These are phyloP conservation scores for Polyporus tsugae DNA, from an alignment of 1,284 basidiomycete species.

Conservation along the genomic window DNA sequence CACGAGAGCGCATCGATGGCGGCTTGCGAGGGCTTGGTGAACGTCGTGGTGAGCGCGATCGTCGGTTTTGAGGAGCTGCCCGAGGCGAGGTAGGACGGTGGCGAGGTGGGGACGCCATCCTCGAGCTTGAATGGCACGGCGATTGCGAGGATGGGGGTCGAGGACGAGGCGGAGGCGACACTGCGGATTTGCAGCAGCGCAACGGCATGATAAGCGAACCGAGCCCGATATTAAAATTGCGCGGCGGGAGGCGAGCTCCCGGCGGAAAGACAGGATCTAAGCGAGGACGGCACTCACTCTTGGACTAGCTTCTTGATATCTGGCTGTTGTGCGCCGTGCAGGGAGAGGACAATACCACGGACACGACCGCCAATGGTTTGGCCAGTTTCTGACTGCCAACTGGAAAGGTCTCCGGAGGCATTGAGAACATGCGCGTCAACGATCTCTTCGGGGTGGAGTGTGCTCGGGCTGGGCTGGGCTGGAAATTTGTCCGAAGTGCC, in stretches of 20 bases:
- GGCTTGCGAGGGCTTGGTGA: slow-evolving; percentile 55
- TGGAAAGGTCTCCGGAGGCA: slow-evolving; percentile 48
- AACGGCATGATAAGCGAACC: slow-evolving; percentile 23
- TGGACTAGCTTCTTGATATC: slow-evolving; percentile 52
- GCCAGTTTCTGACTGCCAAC: slow-evolving; percentile 63
- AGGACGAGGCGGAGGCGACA: slow-evolving; percentile 24
- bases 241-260: background rate
- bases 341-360: slow-evolving; percentile 60
- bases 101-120: slow-evolving; percentile 46
- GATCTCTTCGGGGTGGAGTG: slow-evolving; percentile 67
- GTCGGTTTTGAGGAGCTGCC: slow-evolving; percentile 49
- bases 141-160: slow-evolving; percentile 31
- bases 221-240: slow-evolving; percentile 1
- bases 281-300: slow-evolving; percentile 33
- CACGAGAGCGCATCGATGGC: slow-evolving; percentile 63
- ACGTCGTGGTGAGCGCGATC: slow-evolving; percentile 64
- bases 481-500: slow-evolving; percentile 73
- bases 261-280: background rate
- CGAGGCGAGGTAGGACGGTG: slow-evolving; percentile 49
- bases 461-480: slow-evolving; percentile 71
- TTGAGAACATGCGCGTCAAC: slow-evolving; percentile 71
- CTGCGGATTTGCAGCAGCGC: slow-evolving; percentile 9
- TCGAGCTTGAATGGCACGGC: slow-evolving; percentile 62
- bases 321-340: slow-evolving; percentile 45
- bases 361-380: slow-evolving; percentile 53